Evolutionary conservation across 2,329 filamentous ascomycete species (phyloP).

Genomic region (Byssothecium circinans): DNA sequence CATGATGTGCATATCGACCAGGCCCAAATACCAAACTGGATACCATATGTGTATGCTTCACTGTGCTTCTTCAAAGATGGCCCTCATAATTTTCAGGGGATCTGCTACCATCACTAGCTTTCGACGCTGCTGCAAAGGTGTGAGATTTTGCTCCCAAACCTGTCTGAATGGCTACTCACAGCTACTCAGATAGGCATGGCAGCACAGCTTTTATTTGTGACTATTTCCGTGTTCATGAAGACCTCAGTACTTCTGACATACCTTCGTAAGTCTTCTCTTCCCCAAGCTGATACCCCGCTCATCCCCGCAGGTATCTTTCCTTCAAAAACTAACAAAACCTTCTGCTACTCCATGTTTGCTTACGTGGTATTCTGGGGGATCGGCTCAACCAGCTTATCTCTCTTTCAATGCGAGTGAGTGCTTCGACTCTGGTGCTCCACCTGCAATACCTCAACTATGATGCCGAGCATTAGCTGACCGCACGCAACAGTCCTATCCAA

Average conservation of each 20-base stretch:
- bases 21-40: constrained; percentile 11
- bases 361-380: constrained; percentile 12
- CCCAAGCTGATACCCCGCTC: constrained; percentile 1
- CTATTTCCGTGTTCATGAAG: constrained; percentile 17
- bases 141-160: neutral
- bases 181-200: constrained; percentile 11
- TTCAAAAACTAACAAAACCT: constrained; percentile 13
- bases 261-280: constrained; percentile 1
- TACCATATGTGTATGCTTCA: constrained; percentile 16
- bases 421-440: neutral
- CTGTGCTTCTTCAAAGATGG: too few relatives aligned
- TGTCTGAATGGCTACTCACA: constrained; percentile 1
- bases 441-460: too few relatives aligned
- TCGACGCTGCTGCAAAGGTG: neutral
- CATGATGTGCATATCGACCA: constrained; percentile 15
- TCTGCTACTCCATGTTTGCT: constrained; percentile 17
- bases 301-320: constrained; percentile 14
- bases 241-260: constrained; percentile 9
- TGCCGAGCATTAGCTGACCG: too few relatives aligned
- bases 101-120: constrained; percentile 1
- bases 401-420: constrained; percentile 21
- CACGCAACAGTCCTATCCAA: constrained; percentile 7
- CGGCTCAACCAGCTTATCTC: constrained; percentile 8
- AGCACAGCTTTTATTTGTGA: constrained; percentile 13
- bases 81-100: constrained; percentile 4